phyloP scores from a whole-genome alignment of 1,284 basidiomycete genomes.

The Apiotrichum veenhuisii region DNA sequence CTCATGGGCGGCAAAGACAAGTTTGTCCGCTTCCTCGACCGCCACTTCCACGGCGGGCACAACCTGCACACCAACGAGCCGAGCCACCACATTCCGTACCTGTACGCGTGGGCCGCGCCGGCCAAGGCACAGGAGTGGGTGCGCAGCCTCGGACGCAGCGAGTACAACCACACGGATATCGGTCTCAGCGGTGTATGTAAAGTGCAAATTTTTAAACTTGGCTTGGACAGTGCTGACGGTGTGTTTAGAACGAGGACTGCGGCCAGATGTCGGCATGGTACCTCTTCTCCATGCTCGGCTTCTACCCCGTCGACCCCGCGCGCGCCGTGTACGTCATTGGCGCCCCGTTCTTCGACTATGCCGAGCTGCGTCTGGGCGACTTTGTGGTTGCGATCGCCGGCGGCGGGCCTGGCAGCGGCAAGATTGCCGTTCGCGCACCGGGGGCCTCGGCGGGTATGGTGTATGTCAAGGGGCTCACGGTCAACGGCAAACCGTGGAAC shows the following conservation, averaged over 20 bases:
- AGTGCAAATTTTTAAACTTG: background rate
- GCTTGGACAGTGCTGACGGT: background rate
- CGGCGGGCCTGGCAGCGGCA: background rate
- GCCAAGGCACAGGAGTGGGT: slow-evolving; percentile 67
- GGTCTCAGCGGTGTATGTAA: slow-evolving; percentile 49
- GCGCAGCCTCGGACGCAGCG: slow-evolving; percentile 59
- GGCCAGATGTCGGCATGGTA: slow-evolving; percentile 88
- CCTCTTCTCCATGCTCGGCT: slow-evolving; percentile 72
- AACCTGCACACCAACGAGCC: slow-evolving; percentile 81
- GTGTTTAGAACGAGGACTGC: slow-evolving; percentile 74
- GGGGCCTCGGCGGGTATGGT: slow-evolving; percentile 57
- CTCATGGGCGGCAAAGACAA: slow-evolving; percentile 61
- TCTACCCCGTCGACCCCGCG: slow-evolving; percentile 81
- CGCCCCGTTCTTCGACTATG: slow-evolving; percentile 85
- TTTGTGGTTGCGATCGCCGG: too few relatives aligned
- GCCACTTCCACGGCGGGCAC: slow-evolving; percentile 73
- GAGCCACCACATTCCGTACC: slow-evolving; percentile 58
- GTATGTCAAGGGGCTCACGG: slow-evolving; percentile 59
- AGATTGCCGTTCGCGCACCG: slow-evolving; percentile 51
- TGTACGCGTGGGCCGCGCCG: slow-evolving; percentile 68
- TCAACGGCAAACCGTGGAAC: slow-evolving; percentile 55
- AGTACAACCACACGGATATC: slow-evolving; percentile 64
- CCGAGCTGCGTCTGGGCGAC: slow-evolving; percentile 64
- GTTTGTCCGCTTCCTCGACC: slow-evolving; percentile 67
- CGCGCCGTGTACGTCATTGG: slow-evolving; percentile 69